Percentiles rank a stretch among this genome's conserved stretches.
Evolutionary conservation across 345 rosid genomes (phyloP).

Genomic region (Acer negundo): DNA sequence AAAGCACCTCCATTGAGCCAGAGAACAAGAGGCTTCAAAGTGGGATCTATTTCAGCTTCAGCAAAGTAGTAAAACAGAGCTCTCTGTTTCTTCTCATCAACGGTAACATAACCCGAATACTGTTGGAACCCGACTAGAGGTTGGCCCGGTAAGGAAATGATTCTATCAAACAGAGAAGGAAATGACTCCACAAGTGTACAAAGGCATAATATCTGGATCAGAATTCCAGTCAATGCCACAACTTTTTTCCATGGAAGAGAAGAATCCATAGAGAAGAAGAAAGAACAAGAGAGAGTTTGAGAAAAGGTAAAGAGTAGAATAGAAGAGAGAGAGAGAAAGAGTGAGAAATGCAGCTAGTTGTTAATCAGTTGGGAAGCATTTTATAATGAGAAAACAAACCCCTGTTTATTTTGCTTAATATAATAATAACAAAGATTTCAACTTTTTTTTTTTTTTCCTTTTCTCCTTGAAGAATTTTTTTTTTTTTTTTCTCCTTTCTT

Average conservation of each 20-base stretch:
- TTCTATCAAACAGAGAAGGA: slow-evolving; percentile 46
- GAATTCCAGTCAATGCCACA: slow-evolving; percentile 45
- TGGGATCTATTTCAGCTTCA: slow-evolving; percentile 78
- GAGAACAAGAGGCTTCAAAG: slow-evolving; percentile 87
- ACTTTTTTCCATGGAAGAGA: slow-evolving; percentile 28
- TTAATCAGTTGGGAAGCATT: slow-evolving; percentile 27
- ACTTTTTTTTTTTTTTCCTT: background rate
- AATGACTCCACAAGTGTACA: slow-evolving; percentile 30
- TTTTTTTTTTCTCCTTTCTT: too few relatives aligned
- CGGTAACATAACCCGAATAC: slow-evolving; percentile 85
- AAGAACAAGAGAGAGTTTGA: slow-evolving; percentile 19
- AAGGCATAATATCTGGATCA: slow-evolving; percentile 34
- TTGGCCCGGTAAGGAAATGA: slow-evolving; percentile 77
- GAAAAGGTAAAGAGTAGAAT: background rate
- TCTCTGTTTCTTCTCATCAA: slow-evolving; percentile 65
- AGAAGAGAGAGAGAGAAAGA: background rate
- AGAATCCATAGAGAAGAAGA: slow-evolving; percentile 28
- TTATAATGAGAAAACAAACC: slow-evolving; percentile 22
- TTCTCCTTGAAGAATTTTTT: background rate
- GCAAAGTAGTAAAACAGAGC: slow-evolving; percentile 95
- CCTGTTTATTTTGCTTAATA: background rate
- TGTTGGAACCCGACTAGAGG: slow-evolving; percentile 76
- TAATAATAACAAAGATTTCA: background rate
- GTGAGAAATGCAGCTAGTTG: background rate
- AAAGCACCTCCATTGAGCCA: slow-evolving; percentile 95